Evolutionary conservation across 2,329 filamentous ascomycete genomes (phyloP), one percentile per base, ranked within the genome.

Genomic region (Diaporthe australafricana): DNA sequence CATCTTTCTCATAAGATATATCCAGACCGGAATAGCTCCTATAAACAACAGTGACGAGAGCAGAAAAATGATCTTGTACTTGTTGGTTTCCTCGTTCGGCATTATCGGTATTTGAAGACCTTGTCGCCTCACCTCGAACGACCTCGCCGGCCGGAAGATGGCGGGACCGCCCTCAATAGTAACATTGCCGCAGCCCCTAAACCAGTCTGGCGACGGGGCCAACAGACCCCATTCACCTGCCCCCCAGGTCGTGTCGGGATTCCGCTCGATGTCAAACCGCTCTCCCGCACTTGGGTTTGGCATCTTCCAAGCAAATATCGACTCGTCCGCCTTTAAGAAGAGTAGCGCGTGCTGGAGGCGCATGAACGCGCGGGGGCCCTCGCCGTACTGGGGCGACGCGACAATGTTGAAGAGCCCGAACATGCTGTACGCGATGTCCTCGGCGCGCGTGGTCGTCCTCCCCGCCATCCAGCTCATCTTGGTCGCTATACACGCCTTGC

Each of bases 221-320:
- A 67, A 22, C 6, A 67, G 32, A 8, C 48, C 63, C 63, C 63
- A 67, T 25, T 53, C 63, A 16, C 20, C 48, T 0, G 63, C 8
- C 3, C 3, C 16, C 42, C 25, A 47, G 0, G 2, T n/a, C 42
- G 60, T 32, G 5, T 32, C 60, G 2, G 60, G 1, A 27, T 30
- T 30, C 5, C 22, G 60, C 27, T 65, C 27, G 27, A 32, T 5
- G 8, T 50, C 40, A 6, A 25, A 30, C 35, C 32, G 35, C 20
- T 25, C 32, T 0, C 53, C 53, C 5, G 53, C 32, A 0, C 6
- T 0, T 12, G n/a, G 32, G 3, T 8, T 1, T 4, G 60, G 60
- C 63, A 53, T 67, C 30, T 47, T n/a, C 47, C 47, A 67, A 11
- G 63, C 63, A n/a, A 67, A 67, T 7, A 67, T 30, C 16, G 63